Evolutionary conservation across 2,329 filamentous ascomycete genomes (phyloP).

Genomic region (Rutstroemia sp.): DNA sequence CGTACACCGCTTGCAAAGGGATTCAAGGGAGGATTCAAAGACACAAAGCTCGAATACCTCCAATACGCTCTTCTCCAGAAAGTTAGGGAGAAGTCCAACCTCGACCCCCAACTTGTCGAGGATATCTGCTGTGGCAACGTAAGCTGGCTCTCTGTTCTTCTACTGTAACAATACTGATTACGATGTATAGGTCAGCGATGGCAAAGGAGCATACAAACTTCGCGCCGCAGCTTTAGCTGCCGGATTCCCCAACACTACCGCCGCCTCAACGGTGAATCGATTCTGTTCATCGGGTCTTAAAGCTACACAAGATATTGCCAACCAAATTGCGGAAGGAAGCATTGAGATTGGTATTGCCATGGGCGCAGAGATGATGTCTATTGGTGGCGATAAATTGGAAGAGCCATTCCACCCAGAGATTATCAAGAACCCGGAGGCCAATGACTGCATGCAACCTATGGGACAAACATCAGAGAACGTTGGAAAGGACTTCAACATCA

Average conservation of each 20-base stretch:
- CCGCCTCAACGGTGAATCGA: constrained; percentile 77
- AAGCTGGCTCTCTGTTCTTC: constrained; percentile 28
- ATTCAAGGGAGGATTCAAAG: constrained; percentile 90
- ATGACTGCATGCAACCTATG: constrained; percentile 91
- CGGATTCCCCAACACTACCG: constrained; percentile 85
- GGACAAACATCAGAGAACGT: constrained; percentile 98
- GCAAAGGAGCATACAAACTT: constrained; percentile 82
- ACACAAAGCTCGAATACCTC: constrained; percentile 82
- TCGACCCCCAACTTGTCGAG: constrained; percentile 76
- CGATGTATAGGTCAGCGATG: constrained; percentile 60
- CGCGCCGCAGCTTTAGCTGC: constrained; percentile 85
- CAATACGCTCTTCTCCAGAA: constrained; percentile 77
- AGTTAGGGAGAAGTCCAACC: constrained; percentile 60
- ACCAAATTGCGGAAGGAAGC: constrained; percentile 69
- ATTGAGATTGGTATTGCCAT: constrained; percentile 86
- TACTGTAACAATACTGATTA: background rate
- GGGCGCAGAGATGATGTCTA: constrained; percentile 84
- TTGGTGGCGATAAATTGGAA: constrained; percentile 61
- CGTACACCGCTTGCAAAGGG: constrained; percentile 86
- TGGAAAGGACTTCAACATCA: constrained; percentile 79
- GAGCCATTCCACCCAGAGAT: constrained; percentile 73
- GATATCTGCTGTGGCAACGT: constrained; percentile 93
- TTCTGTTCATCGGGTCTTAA: constrained; percentile 98
- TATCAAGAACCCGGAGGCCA: constrained; percentile 65
- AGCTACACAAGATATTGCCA: constrained; percentile 89